A percentile compares a stretch with the other conserved stretches of the same genome.
phyloP scores from a whole-genome alignment of 306 rosid species.

The Phaseolus lunatus region DNA sequence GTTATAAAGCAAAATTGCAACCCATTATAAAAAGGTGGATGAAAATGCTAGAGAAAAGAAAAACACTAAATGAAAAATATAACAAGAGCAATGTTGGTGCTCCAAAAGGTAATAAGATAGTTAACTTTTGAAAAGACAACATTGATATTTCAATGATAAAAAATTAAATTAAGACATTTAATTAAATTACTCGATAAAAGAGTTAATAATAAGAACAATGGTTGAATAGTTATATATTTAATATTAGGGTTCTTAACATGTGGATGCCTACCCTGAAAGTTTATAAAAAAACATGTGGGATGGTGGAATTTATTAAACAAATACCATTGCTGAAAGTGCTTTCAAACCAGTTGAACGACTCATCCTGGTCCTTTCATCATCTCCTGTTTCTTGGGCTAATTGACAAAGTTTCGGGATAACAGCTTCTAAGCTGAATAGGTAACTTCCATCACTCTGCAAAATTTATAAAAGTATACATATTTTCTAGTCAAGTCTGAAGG shows the following conservation, averaged over 20 bases:
- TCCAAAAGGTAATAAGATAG: no score
- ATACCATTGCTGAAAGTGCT: slow-evolving; percentile 93
- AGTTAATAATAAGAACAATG: no score
- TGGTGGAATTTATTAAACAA: slow-evolving; percentile 36
- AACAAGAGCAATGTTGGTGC: no score
- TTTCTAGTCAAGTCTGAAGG: neutral
- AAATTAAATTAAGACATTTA: no score
- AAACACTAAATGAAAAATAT: no score
- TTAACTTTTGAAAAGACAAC: no score
- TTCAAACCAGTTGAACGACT: slow-evolving; percentile 77
- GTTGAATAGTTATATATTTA: no score
- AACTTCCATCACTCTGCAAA: slow-evolving; percentile 79
- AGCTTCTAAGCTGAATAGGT: slow-evolving; percentile 82
- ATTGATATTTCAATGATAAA: no score
- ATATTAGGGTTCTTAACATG: no score
- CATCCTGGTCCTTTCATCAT: slow-evolving; percentile 62
- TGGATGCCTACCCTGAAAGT: no score
- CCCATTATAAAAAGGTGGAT: neutral
- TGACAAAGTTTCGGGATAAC: slow-evolving; percentile 85
- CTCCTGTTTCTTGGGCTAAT: slow-evolving; percentile 83
- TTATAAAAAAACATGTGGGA: no score
- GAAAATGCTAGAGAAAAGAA: neutral
- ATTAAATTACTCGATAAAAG: neutral
- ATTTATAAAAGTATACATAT: slow-evolving; percentile 34
- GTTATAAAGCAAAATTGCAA: neutral